Evolutionary conservation across 768 basidiomycete genomes (phyloP).

Genomic region (Pleurotus eryngii): DNA sequence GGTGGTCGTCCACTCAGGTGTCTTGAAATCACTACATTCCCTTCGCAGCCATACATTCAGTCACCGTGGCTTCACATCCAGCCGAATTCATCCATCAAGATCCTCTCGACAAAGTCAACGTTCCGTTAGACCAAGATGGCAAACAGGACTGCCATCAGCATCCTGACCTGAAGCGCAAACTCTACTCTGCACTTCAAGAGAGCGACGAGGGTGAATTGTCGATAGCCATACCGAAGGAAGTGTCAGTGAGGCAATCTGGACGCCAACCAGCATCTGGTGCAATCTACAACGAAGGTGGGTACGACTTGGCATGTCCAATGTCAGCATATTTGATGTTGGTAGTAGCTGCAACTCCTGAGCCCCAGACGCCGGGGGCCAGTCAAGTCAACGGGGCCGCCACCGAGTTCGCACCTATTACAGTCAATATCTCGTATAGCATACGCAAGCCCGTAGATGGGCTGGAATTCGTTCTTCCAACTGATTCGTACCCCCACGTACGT

Average conservation of each 20-base stretch:
- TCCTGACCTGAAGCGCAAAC: conserved; percentile 88
- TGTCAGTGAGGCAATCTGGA: conserved; percentile 59
- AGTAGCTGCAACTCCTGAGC: conserved; percentile 80
- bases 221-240: conserved; percentile 78
- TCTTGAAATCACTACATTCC: conserved; percentile 15
- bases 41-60: conserved; percentile 60
- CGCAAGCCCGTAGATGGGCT: conserved; percentile 82
- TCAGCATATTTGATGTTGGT: not conserved
- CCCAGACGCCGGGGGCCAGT: conserved; percentile 55
- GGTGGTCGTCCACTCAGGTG: conserved; percentile 23
- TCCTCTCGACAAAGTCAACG: conserved; percentile 61
- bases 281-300: conserved; percentile 57
- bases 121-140: conserved; percentile 37
- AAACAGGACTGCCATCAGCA: conserved; percentile 81
- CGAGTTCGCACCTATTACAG: conserved; percentile 73
- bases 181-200: conserved; percentile 89
- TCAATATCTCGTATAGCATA: conserved; percentile 79
- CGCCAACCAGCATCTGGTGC: conserved; percentile 36
- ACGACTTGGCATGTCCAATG: not conserved
- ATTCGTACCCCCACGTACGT: conserved; percentile 77
- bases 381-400: conserved; percentile 28
- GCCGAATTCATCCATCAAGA: conserved; percentile 82
- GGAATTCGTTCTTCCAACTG: conserved; percentile 78
- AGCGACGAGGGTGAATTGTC: conserved; percentile 93
- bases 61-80: conserved; percentile 66